A percentile compares a stretch with the other conserved stretches of the same genome.
Evolutionary conservation across 2,329 filamentous ascomycete species (phyloP).

Genomic region (Dactylonectria macrodidyma): DNA sequence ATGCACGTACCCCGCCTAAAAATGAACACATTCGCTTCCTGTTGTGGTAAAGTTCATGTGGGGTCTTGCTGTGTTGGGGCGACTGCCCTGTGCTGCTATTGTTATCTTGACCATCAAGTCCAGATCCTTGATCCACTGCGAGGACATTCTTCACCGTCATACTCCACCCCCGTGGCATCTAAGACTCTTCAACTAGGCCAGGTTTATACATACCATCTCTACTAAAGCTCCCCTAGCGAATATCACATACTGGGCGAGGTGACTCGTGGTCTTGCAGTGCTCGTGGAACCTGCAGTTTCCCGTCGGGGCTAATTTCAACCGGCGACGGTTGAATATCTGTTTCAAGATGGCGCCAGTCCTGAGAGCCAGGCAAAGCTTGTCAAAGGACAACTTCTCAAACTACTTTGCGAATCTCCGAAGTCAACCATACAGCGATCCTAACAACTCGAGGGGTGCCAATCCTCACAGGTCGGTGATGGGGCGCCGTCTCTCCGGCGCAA

Average conservation of each 20-base stretch:
- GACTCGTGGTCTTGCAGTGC: neutral
- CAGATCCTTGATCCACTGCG: conserved; percentile 27
- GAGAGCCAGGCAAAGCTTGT: conserved; percentile 67
- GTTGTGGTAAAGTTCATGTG: conserved; percentile 22
- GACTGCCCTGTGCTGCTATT: conserved; percentile 30
- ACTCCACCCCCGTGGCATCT: conserved; percentile 3
- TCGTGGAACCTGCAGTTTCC: neutral
- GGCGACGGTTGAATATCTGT: neutral
- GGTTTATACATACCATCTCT: conserved; percentile 6
- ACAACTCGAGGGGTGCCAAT: conserved; percentile 65
- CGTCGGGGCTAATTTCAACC: neutral
- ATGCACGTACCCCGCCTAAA: conserved; percentile 26
- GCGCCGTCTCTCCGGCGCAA: conserved; percentile 21
- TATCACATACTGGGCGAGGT: neutral
- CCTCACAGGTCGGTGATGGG: conserved; percentile 68
- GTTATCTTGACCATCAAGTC: neutral
- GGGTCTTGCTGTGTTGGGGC: conserved; percentile 29
- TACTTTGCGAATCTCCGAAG: conserved; percentile 79
- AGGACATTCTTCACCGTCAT: conserved; percentile 26
- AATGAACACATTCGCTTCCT: conserved; percentile 22
- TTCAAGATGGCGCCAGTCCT: conserved; percentile 59
- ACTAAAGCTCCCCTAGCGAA: neutral
- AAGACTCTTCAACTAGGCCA: conserved; percentile 18
- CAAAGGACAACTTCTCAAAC: conserved; percentile 78
- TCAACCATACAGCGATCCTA: conserved; percentile 78